Evolutionary conservation across 23 red algal species (phyloP).

Genomic region (Chondrus crispus): DNA sequence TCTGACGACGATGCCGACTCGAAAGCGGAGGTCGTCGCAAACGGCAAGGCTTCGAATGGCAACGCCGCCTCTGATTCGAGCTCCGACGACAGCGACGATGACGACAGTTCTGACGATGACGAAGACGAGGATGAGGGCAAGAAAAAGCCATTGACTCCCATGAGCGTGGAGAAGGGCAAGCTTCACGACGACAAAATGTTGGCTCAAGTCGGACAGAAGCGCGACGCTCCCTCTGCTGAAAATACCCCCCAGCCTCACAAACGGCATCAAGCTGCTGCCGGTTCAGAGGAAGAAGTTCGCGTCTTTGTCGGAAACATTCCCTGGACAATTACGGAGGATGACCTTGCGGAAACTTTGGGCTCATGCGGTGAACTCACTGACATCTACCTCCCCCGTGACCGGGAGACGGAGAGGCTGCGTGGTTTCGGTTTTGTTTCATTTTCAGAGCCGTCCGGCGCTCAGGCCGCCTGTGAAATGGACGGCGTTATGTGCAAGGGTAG

Average conservation of each 20-base stretch:
- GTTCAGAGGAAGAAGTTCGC: constrained; percentile 33
- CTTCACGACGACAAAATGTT: background rate
- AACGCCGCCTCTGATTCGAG: background rate
- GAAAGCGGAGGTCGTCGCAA: background rate
- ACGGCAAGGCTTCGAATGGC: background rate
- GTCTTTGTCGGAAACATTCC: constrained; percentile 83
- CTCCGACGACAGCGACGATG: background rate
- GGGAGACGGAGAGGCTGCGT: constrained; percentile 56
- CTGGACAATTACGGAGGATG: constrained; percentile 56
- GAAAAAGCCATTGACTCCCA: too few species aligned
- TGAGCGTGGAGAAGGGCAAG: background rate
- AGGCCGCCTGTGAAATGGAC: constrained; percentile 28
- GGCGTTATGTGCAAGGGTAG: constrained; percentile 12
- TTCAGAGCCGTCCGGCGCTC: background rate
- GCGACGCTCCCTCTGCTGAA: background rate
- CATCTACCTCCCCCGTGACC: constrained; percentile 53
- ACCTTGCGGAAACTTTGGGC: constrained; percentile 22
- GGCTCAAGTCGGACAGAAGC: background rate
- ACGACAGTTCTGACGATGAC: background rate
- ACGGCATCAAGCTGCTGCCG: background rate
- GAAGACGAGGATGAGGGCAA: constrained; percentile 2
- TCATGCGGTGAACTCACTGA: constrained; percentile 62
- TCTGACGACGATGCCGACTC: background rate
- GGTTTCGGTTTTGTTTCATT: constrained; percentile 54
- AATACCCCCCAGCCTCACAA: background rate